Base-by-base conservation (phyloP, 2,329 filamentous ascomycete genomes). In the Penicillium sp. region DNA sequence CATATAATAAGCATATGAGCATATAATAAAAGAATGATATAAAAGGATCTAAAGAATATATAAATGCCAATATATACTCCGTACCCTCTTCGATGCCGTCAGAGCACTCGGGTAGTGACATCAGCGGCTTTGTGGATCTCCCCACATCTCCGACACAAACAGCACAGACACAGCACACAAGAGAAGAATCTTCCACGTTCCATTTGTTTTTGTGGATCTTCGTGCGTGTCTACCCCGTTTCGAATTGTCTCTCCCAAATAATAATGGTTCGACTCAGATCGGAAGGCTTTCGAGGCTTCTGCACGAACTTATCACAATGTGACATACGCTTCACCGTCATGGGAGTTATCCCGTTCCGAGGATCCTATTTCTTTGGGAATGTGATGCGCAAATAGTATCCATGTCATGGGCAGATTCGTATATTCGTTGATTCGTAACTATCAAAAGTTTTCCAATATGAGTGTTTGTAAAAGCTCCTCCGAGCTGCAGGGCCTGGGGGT, bases 111-210 rank as follows among this genome's bases (percentile, higher is more conserved):
- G 42, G 17, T 47, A 38, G 31, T 56, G 54, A 56, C 54, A 52
- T 56, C 54, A 56, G 40, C 45, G 48, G 54, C 53, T 56, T 35
- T 15, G 54, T 31, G 54, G 47, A 46, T 38, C 23, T 51, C 35
- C 25, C 49, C 49, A 48, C 46, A 48, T 48, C 1, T 31, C 25
- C 25, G 6, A 31, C 10, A 12, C 29, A 25, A 25, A 25, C 43
- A 46, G 12, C 42, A 21, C 19, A 15, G n/a, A 46, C 31, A 6
- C 31, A 33, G 29, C 27, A 37, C 2, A 6, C 23, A 23, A 23
- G 23, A 23, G 33, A 50, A 50, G 23, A 19, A 38, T 50, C 48
- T 29, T 29, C 4, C 25, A 41, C n/a, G 9, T 50, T 50, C 35
- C 25, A 41, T 29, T 29, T 21, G 15, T 3, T 19, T 40, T 15